Conservation (phyloP, 129 eudicot species). For the Helichrysum umbraculigerum region DNA sequence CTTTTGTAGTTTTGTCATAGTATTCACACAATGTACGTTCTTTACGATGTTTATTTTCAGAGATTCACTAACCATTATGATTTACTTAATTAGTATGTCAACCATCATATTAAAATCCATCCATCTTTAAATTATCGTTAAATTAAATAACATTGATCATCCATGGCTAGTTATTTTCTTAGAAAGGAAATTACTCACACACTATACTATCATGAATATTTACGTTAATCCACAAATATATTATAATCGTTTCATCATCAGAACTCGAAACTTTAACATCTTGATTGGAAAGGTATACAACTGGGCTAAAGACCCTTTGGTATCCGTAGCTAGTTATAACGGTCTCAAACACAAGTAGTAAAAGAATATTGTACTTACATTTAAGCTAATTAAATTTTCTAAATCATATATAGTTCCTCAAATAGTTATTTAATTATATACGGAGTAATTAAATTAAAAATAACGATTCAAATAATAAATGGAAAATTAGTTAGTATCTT, state of each 20-base stretch:
- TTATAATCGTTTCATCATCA: too few relatives aligned
- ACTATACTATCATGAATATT: too few relatives aligned
- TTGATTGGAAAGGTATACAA: too few relatives aligned
- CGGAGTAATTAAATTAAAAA: neutral
- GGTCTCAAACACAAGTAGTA: neutral
- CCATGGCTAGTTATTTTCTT: too few relatives aligned
- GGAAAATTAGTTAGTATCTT: conserved; percentile 18
- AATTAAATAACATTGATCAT: too few relatives aligned
- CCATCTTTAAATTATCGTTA: neutral
- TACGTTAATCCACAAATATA: too few relatives aligned
- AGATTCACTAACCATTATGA: conserved; percentile 12
- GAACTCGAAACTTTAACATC: too few relatives aligned
- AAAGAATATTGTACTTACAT: neutral
- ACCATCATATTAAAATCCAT: neutral
- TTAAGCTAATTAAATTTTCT: too few relatives aligned
- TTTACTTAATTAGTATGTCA: conserved; percentile 14
- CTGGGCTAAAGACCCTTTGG: too few relatives aligned
- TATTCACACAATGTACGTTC: conserved; percentile 12
- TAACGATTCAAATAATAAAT: neutral
- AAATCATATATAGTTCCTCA: neutral
- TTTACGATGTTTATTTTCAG: conserved; percentile 20
- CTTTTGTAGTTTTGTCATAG: too few relatives aligned
- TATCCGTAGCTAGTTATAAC: too few relatives aligned
- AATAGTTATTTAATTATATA: neutral
- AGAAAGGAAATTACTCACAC: too few relatives aligned